Conservation (phyloP, 352 stramenopile genomes). For the Globisporangium nagaii region DNA sequence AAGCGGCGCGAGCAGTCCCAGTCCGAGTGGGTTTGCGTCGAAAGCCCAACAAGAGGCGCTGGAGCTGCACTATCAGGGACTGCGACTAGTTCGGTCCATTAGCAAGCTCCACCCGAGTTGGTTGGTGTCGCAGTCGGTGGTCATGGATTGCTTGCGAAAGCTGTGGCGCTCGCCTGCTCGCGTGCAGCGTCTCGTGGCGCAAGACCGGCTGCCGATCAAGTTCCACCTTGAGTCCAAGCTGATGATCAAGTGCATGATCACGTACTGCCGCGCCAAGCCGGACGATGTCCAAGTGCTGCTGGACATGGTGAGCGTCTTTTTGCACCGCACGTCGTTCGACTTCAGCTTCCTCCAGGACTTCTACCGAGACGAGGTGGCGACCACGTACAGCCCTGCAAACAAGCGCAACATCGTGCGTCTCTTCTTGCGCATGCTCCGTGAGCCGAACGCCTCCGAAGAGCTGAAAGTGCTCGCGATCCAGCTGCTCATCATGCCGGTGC, state of each 20-base stretch:
- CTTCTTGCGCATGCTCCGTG: constrained; percentile 85
- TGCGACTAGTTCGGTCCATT: constrained; percentile 90
- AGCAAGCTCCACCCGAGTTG: constrained; percentile 87
- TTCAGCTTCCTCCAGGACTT: constrained; percentile 93
- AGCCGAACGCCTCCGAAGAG: constrained; percentile 66
- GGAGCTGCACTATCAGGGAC: constrained; percentile 94
- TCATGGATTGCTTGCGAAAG: constrained; percentile 93
- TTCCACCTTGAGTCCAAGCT: constrained; percentile 95
- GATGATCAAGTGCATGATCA: constrained; percentile 93
- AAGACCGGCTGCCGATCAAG: constrained; percentile 81
- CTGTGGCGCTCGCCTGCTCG: constrained; percentile 90
- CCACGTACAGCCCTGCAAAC: constrained; percentile 49
- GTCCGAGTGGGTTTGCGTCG: constrained; percentile 46
- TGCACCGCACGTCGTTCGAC: constrained; percentile 91
- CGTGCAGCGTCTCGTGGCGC: constrained; percentile 57
- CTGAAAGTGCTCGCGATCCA: constrained; percentile 93
- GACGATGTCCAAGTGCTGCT: constrained; percentile 95
- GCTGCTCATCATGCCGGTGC: constrained; percentile 92
- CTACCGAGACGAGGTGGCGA: constrained; percentile 80
- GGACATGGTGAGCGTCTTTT: constrained; percentile 93
- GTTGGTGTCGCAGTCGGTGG: constrained; percentile 78
- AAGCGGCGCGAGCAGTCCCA: constrained; percentile 14
- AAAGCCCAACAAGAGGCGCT: constrained; percentile 84
- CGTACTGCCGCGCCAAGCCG: constrained; percentile 89
- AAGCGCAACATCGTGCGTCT: constrained; percentile 86